Percentiles rank a stretch among this genome's conserved stretches.
phyloP scores from a whole-genome alignment of 2,329 filamentous ascomycete genomes.

The Ceratocystis cubensis region DNA sequence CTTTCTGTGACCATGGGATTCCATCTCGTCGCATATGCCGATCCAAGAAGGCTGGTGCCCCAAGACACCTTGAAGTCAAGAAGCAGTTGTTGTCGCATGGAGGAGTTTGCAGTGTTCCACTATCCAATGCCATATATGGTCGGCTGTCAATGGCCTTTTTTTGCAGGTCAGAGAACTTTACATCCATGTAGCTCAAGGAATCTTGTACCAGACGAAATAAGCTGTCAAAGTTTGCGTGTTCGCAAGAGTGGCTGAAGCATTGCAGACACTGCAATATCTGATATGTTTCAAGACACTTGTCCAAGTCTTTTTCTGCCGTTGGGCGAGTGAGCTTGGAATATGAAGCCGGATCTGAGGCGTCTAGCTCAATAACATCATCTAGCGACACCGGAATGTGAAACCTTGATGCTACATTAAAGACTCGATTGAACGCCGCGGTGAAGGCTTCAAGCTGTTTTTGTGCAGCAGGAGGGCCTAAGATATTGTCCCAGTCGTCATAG shows the following conservation, averaged over 20 bases:
- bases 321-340: slow-evolving; percentile 7
- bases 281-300: slow-evolving; percentile 39
- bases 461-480: not conserved
- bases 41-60: not conserved
- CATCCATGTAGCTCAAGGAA: slow-evolving; percentile 12
- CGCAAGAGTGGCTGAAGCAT: slow-evolving; percentile 48
- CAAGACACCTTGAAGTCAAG: not conserved
- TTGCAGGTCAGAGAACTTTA: slow-evolving; percentile 12
- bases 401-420: slow-evolving; percentile 33
- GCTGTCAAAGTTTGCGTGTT: slow-evolving; percentile 45
- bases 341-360: slow-evolving; percentile 10
- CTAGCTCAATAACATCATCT: slow-evolving; percentile 37
- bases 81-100: slow-evolving; percentile 18
- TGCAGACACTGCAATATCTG: slow-evolving; percentile 45
- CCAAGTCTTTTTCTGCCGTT: slow-evolving; percentile 14
- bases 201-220: slow-evolving; percentile 15
- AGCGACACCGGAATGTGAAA: slow-evolving; percentile 35
- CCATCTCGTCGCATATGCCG: slow-evolving; percentile 10
- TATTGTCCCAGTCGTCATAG: slow-evolving; percentile 11
- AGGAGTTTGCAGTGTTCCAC: not conserved
- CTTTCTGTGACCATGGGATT: not conserved
- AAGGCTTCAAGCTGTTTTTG: slow-evolving; percentile 28
- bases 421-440: slow-evolving; percentile 43
- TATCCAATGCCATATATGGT: slow-evolving; percentile 2
- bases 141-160: slow-evolving; percentile 8